These are phyloP conservation scores for Chlamydomonas reinhardtii DNA, from an alignment of 163 green algal genomes.

Conservation along the genomic window DNA sequence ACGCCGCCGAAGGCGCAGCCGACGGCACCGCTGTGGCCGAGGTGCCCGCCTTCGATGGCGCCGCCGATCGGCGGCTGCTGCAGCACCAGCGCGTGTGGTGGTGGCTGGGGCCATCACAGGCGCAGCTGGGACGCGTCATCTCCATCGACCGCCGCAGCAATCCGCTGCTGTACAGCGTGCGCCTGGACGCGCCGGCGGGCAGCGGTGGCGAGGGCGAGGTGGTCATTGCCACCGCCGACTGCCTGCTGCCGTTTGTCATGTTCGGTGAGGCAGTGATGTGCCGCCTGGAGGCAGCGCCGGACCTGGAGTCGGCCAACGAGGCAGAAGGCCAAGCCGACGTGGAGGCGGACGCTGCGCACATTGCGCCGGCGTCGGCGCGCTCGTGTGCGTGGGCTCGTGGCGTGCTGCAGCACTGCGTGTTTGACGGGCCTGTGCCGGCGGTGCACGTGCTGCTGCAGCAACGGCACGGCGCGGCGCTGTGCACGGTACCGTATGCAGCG, in stretches of 20 bases:
- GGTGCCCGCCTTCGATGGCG: not conserved
- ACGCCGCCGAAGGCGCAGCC: not conserved
- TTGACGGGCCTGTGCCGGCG: conserved; percentile 6
- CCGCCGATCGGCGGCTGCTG: conserved; percentile 16
- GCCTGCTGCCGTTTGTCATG: conserved; percentile 22
- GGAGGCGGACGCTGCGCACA: not conserved
- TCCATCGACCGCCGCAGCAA: conserved; percentile 35
- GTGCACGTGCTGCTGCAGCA: conserved; percentile 5
- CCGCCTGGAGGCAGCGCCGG: not conserved
- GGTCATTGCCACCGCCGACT: conserved; percentile 37
- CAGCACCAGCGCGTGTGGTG: conserved; percentile 32
- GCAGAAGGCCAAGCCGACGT: no score
- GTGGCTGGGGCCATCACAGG: conserved; percentile 34
- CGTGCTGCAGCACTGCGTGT: conserved; percentile 30
- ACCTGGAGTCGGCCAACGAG: not conserved
- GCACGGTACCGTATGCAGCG: conserved; percentile 22
- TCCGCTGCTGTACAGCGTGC: conserved; percentile 36
- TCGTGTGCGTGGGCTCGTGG: not conserved
- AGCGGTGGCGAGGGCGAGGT: not conserved
- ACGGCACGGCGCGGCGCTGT: not conserved
- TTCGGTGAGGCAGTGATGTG: conserved; percentile 15
- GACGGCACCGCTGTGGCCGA: no score
- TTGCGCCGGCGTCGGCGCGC: not conserved
- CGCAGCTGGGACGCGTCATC: not conserved
- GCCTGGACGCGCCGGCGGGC: not conserved